phyloP scores from a whole-genome alignment of 2,329 filamentous ascomycete species.

The Coniochaeta sp. region DNA sequence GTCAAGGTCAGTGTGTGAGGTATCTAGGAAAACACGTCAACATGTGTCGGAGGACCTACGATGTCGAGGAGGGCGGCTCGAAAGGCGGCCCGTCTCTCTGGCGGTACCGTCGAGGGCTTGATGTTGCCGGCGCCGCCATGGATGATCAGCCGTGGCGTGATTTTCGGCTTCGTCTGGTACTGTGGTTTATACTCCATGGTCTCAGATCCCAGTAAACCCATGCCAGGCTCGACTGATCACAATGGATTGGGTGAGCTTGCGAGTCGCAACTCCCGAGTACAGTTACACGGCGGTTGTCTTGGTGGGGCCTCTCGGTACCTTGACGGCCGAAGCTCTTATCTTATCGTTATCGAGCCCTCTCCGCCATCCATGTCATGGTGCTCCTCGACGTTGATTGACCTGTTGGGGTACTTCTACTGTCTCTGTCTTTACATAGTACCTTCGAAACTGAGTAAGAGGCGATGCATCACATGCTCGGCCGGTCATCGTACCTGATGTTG shows the following conservation, averaged over 20 bases:
- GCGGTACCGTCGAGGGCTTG: constrained; percentile 48
- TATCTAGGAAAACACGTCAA: background rate
- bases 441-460: too few species aligned
- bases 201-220: background rate
- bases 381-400: too few species aligned
- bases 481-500: too few species aligned
- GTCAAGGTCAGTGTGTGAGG: background rate
- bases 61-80: constrained; percentile 54
- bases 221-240: background rate
- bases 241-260: too few species aligned
- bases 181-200: constrained; percentile 33
- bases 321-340: background rate
- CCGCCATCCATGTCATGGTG: too few species aligned
- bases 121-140: constrained; percentile 70
- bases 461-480: too few species aligned
- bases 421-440: too few species aligned
- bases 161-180: constrained; percentile 8
- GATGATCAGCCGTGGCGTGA: constrained; percentile 56
- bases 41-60: constrained; percentile 28
- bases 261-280: background rate
- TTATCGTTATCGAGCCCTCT: background rate
- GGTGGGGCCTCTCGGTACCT: background rate
- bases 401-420: too few species aligned
- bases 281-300: background rate
- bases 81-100: constrained; percentile 50